These are phyloP conservation scores for Pseudogymnoascus sp. DNA, from an alignment of 2,329 filamentous ascomycete species.

Conservation along the genomic window DNA sequence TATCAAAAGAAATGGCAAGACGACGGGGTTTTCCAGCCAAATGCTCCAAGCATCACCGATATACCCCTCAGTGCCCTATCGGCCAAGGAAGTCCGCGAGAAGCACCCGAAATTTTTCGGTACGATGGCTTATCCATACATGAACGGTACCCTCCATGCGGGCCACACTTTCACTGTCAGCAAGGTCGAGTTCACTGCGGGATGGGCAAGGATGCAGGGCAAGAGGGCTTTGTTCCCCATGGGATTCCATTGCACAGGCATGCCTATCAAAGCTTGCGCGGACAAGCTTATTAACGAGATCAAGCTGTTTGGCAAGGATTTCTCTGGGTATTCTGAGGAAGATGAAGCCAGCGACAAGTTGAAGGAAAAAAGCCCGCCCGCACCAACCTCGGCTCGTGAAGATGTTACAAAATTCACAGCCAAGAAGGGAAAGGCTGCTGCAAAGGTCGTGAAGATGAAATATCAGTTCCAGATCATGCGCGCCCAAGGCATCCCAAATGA, in stretches of 20 bases:
- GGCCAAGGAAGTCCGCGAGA: conserved; percentile 65
- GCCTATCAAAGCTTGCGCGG: conserved; percentile 94
- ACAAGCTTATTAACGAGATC: conserved; percentile 88
- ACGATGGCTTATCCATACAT: conserved; percentile 72
- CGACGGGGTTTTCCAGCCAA: conserved; percentile 69
- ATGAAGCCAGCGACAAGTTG: conserved; percentile 43
- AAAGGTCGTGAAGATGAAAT: conserved; percentile 89
- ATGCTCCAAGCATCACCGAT: conserved; percentile 74
- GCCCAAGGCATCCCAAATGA: conserved; percentile 78
- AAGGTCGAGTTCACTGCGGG: conserved; percentile 92
- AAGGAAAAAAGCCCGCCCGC: conserved; percentile 43
- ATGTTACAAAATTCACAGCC: conserved; percentile 82
- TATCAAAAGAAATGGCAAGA: conserved; percentile 83
- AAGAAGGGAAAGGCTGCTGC: conserved; percentile 89
- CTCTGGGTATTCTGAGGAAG: conserved; percentile 62
- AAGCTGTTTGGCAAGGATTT: conserved; percentile 84
- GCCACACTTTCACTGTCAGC: conserved; percentile 83
- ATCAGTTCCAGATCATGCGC: conserved; percentile 92
- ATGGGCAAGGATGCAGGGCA: conserved; percentile 84
- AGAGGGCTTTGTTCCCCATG: conserved; percentile 77
- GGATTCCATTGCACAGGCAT: conserved; percentile 97
- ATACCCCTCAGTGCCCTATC: conserved; percentile 67
- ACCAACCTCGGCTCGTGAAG: conserved; percentile 63
- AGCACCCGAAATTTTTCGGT: conserved; percentile 86
- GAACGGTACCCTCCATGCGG: conserved; percentile 83